Evolutionary conservation across 306 rosid species (phyloP).

Genomic region (Spatholobus suberectus): DNA sequence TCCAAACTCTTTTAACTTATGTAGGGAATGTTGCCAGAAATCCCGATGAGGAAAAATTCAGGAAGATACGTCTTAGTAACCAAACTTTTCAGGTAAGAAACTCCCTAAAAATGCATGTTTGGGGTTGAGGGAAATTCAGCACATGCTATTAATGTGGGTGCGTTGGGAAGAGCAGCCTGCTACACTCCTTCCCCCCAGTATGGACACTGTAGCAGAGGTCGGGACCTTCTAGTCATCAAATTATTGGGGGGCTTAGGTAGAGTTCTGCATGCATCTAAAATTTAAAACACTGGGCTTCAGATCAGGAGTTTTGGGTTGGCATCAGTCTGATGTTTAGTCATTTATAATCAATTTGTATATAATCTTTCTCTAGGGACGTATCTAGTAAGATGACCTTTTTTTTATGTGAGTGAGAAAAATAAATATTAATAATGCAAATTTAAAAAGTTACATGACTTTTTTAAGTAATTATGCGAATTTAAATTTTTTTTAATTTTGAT

Average conservation of each 20-base stretch:
- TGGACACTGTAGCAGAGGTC: too few species aligned
- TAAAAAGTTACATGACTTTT: too few species aligned
- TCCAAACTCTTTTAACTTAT: slow-evolving; percentile 76
- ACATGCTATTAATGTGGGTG: background rate
- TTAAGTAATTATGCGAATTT: too few species aligned
- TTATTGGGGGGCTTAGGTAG: too few species aligned
- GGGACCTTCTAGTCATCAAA: too few species aligned
- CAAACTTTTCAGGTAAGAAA: slow-evolving; percentile 73
- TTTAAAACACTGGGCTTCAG: background rate
- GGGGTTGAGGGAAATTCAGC: slow-evolving; percentile 9
- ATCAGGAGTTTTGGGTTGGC: background rate
- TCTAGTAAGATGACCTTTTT: too few species aligned
- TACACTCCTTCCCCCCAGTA: too few species aligned
- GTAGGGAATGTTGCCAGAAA: slow-evolving; percentile 81
- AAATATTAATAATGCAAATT: too few species aligned
- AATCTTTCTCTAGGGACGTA: background rate
- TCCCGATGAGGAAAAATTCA: slow-evolving; percentile 82
- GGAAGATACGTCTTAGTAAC: slow-evolving; percentile 81
- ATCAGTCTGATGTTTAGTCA: background rate
- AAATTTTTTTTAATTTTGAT: too few species aligned
- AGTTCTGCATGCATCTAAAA: background rate
- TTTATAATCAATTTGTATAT: background rate
- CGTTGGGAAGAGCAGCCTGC: background rate
- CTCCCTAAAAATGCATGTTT: background rate
- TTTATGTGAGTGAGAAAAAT: too few species aligned